These are phyloP conservation scores for Triticum monococcum DNA, from an alignment of 176 grass and related monocot genomes.

Conservation along the genomic window DNA sequence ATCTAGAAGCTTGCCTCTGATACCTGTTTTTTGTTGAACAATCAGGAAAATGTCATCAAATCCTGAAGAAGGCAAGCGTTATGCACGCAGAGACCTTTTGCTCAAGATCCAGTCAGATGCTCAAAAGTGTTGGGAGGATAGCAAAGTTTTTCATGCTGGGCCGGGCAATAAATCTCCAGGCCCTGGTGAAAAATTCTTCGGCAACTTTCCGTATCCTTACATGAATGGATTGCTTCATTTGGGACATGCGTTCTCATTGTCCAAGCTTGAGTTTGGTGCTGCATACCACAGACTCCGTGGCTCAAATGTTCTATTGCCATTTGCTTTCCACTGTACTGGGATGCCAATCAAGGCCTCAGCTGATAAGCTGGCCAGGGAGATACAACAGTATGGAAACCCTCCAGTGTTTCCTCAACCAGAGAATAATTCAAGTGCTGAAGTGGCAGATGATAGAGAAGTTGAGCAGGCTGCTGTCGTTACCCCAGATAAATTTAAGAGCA, in stretches of 20 bases:
- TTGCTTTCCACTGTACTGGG: constrained; percentile 81
- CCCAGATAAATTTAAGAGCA: constrained; percentile 71
- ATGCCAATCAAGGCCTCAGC: constrained; percentile 86
- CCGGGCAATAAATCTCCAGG: constrained; percentile 31
- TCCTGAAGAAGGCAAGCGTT: constrained; percentile 39
- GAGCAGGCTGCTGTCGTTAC: constrained; percentile 15
- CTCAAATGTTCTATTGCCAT: constrained; percentile 62
- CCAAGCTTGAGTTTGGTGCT: constrained; percentile 77
- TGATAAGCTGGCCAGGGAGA: constrained; percentile 69
- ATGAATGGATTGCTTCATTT: constrained; percentile 78
- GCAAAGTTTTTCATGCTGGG: constrained; percentile 55
- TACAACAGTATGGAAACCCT: constrained; percentile 57
- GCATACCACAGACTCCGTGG: constrained; percentile 62
- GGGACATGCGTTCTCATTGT: constrained; percentile 72
- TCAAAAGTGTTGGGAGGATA: constrained; percentile 51
- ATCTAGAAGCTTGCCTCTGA: background rate
- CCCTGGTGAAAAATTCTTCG: constrained; percentile 69
- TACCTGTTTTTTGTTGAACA: constrained; percentile 3
- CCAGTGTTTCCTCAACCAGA: constrained; percentile 55
- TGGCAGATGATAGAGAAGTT: constrained; percentile 26
- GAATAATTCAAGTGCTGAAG: constrained; percentile 33
- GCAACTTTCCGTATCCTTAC: constrained; percentile 82
- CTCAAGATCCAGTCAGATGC: constrained; percentile 45
- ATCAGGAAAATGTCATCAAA: constrained; percentile 45
- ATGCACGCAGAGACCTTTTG: constrained; percentile 53